Base-by-base conservation (phyloP, 805 yeast genomes). In the Lipomyces oligophaga region DNA sequence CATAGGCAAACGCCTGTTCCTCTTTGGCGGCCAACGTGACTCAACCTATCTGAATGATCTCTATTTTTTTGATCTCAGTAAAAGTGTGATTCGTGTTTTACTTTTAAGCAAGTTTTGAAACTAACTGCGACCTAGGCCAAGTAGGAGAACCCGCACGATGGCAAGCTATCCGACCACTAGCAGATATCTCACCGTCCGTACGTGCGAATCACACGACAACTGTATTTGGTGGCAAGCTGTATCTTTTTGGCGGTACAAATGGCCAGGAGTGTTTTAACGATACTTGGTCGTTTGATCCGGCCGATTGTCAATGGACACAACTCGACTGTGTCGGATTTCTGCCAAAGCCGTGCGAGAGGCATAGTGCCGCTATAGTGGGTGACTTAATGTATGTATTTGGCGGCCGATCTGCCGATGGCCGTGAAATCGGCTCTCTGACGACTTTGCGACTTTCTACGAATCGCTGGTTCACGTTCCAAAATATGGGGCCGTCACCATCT, bases 21-120 rank as follows among this genome's bases (percentile, higher is more conserved):
- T 93, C 3, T 93, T 87, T 68, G 99, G 98, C 47, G 99, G 99
- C 47, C 97, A 90, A 66, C 76, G 89, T 54, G 93, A 88, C 64
- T 85, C 83, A 57, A 79, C 79, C 15, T 77, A 76, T 58, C 89
- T 85, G 67, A 81, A 83, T 64, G 97, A 93, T 64, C 67, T 90
- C 60, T 82, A 83, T 70, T 79, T 79, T 49, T 93, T 87, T 67
- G 97, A 93, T 65, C 73, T 90, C 55, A 83, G 93, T 27, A 78
- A 87, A 19, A 43, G 55, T 46, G 16, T 7, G 39, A 11, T 10
- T 18, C 1, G 8, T 8, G 20, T n/a, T 16, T 15, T 19, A 26
- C 7, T 20, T 37, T 37, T n/a, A 19, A 5, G 5, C 8, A 25
- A 28, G n/a, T 20, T 5, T 15, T 6, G 1, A 10, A 34, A 37